Conservation (phyloP, 345 rosid species). For the Eucalyptus erythrocorys region DNA sequence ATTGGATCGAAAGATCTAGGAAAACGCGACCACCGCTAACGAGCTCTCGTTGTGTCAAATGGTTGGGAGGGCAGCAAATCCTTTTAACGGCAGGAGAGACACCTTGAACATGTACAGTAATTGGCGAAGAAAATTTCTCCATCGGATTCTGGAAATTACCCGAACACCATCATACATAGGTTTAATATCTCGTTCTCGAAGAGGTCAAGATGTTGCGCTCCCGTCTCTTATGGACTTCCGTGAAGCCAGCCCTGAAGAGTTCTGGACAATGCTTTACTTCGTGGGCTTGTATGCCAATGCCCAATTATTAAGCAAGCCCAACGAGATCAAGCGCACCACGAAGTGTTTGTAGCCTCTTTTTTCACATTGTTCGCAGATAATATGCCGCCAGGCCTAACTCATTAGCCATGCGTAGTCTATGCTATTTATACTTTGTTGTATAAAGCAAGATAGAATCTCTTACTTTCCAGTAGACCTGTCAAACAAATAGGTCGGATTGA, state of each 20-base stretch:
- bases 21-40: background rate
- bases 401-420: background rate
- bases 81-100: background rate
- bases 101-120: background rate
- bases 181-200: background rate
- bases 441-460: background rate
- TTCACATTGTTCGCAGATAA: background rate
- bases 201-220: background rate
- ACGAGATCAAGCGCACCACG: background rate
- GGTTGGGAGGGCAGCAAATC: background rate
- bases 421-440: background rate
- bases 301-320: background rate
- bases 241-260: background rate
- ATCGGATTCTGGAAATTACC: background rate
- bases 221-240: background rate
- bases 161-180: background rate
- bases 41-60: background rate
- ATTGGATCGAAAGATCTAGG: background rate
- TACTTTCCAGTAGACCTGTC: background rate
- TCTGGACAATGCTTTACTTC: background rate
- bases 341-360: background rate
- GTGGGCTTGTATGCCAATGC: background rate
- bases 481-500: accelerated
- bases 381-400: background rate
- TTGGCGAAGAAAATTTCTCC: background rate